Evolutionary conservation across 306 rosid species (phyloP).

Genomic region (Lagenaria siceraria): DNA sequence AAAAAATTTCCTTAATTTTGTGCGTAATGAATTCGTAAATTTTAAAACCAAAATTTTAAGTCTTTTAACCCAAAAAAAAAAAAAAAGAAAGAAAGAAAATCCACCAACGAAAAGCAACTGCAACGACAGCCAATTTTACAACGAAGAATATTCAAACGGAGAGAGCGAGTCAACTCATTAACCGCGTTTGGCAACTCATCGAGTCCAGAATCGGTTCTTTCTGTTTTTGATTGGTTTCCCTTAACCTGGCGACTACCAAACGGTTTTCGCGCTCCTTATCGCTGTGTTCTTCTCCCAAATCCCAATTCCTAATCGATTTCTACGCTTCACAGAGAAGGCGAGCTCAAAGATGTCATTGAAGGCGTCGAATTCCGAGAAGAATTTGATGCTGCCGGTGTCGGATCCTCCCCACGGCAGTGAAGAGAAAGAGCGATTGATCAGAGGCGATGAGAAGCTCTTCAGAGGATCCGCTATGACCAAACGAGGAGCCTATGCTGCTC

Average conservation of each 20-base stretch:
- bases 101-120: not conserved
- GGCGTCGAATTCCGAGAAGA: conserved; percentile 34
- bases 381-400: conserved; percentile 44
- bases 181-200: not conserved
- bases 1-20: too few relatives aligned
- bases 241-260: not conserved
- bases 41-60: too few relatives aligned
- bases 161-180: not conserved
- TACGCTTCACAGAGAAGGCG: not conserved
- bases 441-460: conserved; percentile 46
- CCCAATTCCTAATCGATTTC: not conserved
- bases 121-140: not conserved
- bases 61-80: too few relatives aligned
- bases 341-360: conserved; percentile 27
- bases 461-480: conserved; percentile 80
- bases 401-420: conserved; percentile 40
- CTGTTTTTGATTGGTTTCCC: not conserved
- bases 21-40: too few relatives aligned
- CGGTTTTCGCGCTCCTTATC: not conserved
- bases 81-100: too few relatives aligned
- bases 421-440: conserved; percentile 33
- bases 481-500: conserved; percentile 79
- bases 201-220: not conserved
- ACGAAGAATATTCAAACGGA: not conserved
- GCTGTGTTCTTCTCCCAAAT: conserved; percentile 15